phyloP scores from a whole-genome alignment of 495 filamentous ascomycete species.

The Pseudotulostoma volvatum region DNA sequence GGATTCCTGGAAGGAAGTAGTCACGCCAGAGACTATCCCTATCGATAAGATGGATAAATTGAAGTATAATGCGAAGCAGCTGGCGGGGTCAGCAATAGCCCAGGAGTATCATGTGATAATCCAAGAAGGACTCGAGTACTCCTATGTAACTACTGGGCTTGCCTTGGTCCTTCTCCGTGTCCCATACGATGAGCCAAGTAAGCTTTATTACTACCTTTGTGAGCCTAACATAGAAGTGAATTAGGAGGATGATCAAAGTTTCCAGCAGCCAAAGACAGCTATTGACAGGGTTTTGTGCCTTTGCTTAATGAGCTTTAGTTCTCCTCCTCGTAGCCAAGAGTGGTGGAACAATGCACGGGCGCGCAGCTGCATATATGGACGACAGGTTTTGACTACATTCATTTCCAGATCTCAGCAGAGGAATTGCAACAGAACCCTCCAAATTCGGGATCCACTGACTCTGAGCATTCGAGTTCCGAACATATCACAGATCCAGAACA shows the following conservation, averaged over 20 bases:
- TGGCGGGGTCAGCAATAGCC: constrained; percentile 9
- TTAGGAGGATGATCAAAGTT: not conserved
- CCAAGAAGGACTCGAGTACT: constrained; percentile 15
- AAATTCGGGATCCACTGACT: constrained; percentile 2
- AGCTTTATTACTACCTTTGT: constrained; percentile 15
- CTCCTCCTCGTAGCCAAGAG: constrained; percentile 10
- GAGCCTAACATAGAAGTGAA: constrained; percentile 15
- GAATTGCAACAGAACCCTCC: constrained; percentile 9
- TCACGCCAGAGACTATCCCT: constrained; percentile 8
- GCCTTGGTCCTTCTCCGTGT: constrained; percentile 10
- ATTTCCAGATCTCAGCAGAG: constrained; percentile 9
- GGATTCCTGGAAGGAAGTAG: constrained; percentile 10
- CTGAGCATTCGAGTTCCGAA: too few species aligned
- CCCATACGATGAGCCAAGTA: constrained; percentile 10
- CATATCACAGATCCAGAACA: too few species aligned
- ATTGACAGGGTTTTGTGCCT: constrained; percentile 14
- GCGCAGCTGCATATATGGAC: constrained; percentile 9
- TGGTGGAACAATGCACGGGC: constrained; percentile 16
- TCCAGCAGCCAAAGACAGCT: constrained; percentile 5
- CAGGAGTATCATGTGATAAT: constrained; percentile 19
- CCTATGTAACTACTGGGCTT: constrained; percentile 5
- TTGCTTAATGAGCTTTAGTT: constrained; percentile 16
- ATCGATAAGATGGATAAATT: constrained; percentile 10
- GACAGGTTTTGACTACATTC: constrained; percentile 11
- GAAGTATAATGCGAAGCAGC: constrained; percentile 12